Conservation (phyloP, 2,329 filamentous ascomycete species). For the Aspergillus thermomutatus region DNA sequence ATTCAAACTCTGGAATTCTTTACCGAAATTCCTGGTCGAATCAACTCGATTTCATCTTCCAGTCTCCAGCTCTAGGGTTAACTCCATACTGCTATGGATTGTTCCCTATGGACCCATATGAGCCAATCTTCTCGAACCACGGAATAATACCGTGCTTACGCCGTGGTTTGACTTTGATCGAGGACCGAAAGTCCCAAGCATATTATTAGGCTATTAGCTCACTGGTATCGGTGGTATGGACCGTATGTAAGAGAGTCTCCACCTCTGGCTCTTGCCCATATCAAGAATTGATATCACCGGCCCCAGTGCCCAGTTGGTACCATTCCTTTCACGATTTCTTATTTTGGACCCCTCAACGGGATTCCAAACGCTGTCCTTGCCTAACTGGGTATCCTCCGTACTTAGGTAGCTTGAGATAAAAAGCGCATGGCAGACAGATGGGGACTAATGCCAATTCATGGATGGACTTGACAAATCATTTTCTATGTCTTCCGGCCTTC, state of each 20-base stretch:
- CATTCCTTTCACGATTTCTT: conserved; percentile 6
- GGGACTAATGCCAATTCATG: background rate
- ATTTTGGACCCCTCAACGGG: conserved; percentile 14
- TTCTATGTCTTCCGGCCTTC: too few relatives aligned
- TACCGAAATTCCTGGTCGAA: background rate
- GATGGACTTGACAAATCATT: too few relatives aligned
- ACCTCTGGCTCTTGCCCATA: background rate
- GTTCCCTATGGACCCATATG: background rate
- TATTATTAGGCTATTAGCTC: background rate
- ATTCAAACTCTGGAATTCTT: background rate
- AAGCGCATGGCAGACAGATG: background rate
- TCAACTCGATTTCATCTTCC: background rate
- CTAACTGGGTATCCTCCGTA: conserved; percentile 5
- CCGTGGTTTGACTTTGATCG: background rate
- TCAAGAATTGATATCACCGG: conserved; percentile 1
- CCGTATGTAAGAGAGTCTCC: background rate
- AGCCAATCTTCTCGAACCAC: background rate
- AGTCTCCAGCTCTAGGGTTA: background rate
- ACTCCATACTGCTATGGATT: too few relatives aligned
- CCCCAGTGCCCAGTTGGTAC: conserved; percentile 6
- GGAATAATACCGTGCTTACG: background rate
- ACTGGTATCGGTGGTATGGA: background rate
- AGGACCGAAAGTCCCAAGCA: background rate
- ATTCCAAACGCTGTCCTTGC: background rate
- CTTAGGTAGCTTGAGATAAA: conserved; percentile 3